phyloP scores from a whole-genome alignment of 2,329 filamentous ascomycete species.

The Alternaria gansuensis region DNA sequence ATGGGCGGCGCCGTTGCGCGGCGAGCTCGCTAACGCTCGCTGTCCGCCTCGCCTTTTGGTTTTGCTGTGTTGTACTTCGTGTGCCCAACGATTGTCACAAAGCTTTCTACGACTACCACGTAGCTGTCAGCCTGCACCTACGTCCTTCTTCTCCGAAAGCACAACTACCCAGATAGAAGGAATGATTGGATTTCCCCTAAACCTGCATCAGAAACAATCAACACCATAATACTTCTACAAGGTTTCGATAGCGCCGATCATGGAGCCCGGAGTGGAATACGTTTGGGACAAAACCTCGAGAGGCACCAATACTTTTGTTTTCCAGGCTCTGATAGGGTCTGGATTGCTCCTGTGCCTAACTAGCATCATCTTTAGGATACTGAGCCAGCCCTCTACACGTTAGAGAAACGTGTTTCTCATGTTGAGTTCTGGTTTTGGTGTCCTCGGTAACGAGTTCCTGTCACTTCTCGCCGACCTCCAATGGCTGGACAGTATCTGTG shows the following conservation, averaged over 20 bases:
- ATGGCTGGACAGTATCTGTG: accelerated
- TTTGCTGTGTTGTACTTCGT: not conserved
- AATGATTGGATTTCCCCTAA: too few species aligned
- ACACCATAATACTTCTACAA: not conserved
- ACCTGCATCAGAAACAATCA: too few species aligned
- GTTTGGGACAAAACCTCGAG: not conserved
- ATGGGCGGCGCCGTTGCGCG: conserved; percentile 20
- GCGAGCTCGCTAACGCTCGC: not conserved
- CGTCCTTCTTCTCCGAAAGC: not conserved
- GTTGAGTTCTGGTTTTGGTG: accelerated
- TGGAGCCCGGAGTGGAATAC: accelerated
- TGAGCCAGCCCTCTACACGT: not conserved
- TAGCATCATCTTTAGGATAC: not conserved
- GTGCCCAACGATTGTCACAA: not conserved
- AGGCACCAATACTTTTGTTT: not conserved
- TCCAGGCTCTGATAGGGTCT: not conserved
- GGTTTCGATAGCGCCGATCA: not conserved
- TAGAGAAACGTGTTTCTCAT: accelerated
- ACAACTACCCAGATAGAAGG: not conserved
- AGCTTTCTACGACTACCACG: not conserved
- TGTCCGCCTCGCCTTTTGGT: not conserved
- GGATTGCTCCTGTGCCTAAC: not conserved
- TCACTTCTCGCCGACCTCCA: not conserved
- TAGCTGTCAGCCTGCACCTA: not conserved
- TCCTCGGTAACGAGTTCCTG: not conserved